Conservation (phyloP, 805 yeast species). For the Metschnikowia lachancei region DNA sequence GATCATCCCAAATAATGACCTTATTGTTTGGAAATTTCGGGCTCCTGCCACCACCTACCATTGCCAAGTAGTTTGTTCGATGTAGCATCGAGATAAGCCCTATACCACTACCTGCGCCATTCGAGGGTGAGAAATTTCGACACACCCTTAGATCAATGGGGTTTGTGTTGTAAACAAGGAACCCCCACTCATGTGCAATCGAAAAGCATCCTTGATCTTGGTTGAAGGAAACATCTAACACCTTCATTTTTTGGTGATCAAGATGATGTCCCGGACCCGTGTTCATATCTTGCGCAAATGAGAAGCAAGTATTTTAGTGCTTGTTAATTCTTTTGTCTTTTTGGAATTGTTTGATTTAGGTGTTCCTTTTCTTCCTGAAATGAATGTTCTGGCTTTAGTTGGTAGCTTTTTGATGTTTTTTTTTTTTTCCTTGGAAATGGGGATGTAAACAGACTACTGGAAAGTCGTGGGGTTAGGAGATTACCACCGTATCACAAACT, state of each 20-base stretch:
- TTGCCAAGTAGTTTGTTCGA: slow-evolving; percentile 84
- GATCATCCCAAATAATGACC: slow-evolving; percentile 88
- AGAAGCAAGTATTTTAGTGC: not conserved
- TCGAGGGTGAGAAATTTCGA: slow-evolving; percentile 41
- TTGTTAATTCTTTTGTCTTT: too few relatives aligned
- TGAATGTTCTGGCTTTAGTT: not conserved
- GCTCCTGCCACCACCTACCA: slow-evolving; percentile 84
- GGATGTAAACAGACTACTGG: not conserved
- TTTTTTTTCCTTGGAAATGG: not conserved
- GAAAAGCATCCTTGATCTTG: slow-evolving; percentile 92
- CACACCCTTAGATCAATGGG: slow-evolving; percentile 78
- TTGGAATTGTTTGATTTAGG: too few relatives aligned
- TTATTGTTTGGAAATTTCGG: slow-evolving; percentile 80
- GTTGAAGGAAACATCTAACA: slow-evolving; percentile 69
- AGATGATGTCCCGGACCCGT: slow-evolving; percentile 3
- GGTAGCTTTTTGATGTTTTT: not conserved
- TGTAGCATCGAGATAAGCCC: slow-evolving; percentile 80
- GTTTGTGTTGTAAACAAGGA: slow-evolving; percentile 79
- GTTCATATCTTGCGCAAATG: slow-evolving; percentile 8
- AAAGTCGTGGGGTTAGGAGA: slow-evolving; percentile 1
- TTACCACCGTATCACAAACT: slow-evolving; percentile 2
- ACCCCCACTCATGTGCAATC: slow-evolving; percentile 75
- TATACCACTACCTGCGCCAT: slow-evolving; percentile 51
- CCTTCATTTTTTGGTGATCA: slow-evolving; percentile 27
- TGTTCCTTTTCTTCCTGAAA: not conserved